Base-by-base conservation (phyloP, 192 early-diverging fungal genomes). In the Phlyctochytrium planicorne region DNA sequence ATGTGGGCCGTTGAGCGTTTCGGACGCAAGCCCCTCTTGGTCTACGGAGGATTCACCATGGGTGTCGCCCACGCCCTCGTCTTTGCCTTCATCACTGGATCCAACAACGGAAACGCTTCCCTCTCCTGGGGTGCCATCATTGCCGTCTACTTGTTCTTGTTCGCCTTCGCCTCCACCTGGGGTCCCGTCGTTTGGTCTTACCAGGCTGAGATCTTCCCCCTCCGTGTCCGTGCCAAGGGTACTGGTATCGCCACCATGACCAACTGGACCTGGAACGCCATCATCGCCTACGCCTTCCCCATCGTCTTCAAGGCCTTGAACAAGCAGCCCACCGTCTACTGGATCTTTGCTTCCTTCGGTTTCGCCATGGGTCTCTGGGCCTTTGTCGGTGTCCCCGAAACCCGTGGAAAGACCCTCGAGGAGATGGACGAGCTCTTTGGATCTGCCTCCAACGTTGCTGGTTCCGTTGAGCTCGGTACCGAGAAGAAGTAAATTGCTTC, bases 1-100 rank as follows among this genome's bases (percentile, higher is more conserved):
- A 97, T 95, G 67, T 78, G 92, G 59, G 90, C 82, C 70, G 75
- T 97, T 52, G 94, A 97, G 56, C 78, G 79, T 29, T 89, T 89
- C 86, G 95, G 95, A 52, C 93, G 95, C 61, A 85, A 90, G 33
- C 86, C 84, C 57, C 90, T 94, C 6, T 76, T 96, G 27, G 70
- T 93, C 60, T 74, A 83, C 53, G 94, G 94, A 29, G 89, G 87
- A 2, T 35, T 87, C 34, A 78, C 71, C 36, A 92, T 92, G 90
- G 80, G 77, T 52, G 60, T 87, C 30, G 82, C 82, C 67, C 80
- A 91, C 56, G 78, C 86, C 72, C 59, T 87, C 37, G 82, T 90
- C 34, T 88, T 82, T 71, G 82, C 80, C 60, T 71, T 88, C 50
- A 75, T 90, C 74, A 77, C 78, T 55, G 67, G 63, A 35, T 59